Base-by-base conservation (phyloP, 768 basidiomycete species). In the Tulasnella calospora region DNA sequence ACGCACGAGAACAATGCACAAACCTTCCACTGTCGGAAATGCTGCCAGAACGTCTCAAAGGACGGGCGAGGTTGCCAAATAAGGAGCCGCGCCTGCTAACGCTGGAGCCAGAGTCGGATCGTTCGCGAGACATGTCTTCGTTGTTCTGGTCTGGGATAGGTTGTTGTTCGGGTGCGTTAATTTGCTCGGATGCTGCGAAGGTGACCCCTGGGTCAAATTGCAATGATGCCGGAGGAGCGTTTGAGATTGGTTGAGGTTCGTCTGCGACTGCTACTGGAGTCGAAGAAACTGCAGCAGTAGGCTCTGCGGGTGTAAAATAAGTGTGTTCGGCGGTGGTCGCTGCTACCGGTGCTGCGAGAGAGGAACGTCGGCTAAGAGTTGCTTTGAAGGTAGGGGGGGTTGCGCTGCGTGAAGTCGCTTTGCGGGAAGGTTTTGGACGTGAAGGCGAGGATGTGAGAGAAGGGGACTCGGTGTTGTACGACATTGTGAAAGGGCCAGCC, bases 61-160 rank as follows among this genome's bases (percentile, higher is more conserved):
- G 71, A 30, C 71, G 71, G 4, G 40, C 71, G 30, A 73, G 61
- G 61, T 67, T 67, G 27, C 61, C 61, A 67, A 67, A 67, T 1
- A 73, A 7, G 71, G 10, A 41, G 38, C 36, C 27, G 40, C 46
- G 71, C 40, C 71, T 73, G 71, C 71, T 73, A 10, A 12, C 15
- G 61, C 61, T 67, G 8, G 67, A 57, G n/a, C 57, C 75, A 76
- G 75, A 76, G 75, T 76, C 67, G 4, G 47, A 55, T 7, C 75
- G 75, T 61, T 76, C 75, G 61, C 61, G 61, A 35, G 61, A 67
- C 46, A 41, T 73, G 46, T 46, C 75, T 27, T 67, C 30, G 61
- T 67, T 67, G 61, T 67, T 67, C 61, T 67, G 61, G 27, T 67
- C 61, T 35, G 61, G 33, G 61, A 35, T 67, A 35, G 15, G 61